Evolutionary conservation across 208 protist species (phyloP).

Genomic region (Trypanosoma cruzi): DNA sequence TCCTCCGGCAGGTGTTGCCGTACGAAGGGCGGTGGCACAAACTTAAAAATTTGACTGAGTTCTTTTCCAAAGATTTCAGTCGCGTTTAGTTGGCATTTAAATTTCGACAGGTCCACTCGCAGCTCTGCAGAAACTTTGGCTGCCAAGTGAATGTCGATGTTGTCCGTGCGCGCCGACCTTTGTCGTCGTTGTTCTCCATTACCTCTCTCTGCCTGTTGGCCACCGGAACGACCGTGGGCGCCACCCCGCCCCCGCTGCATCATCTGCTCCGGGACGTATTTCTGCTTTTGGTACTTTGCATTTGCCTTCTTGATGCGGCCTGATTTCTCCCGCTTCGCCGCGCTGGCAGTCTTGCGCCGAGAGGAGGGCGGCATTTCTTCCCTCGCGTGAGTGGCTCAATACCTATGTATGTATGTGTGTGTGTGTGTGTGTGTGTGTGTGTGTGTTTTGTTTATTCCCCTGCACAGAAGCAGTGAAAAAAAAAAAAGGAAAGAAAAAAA

Average conservation of each 20-base stretch:
- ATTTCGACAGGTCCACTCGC: conserved; percentile 58
- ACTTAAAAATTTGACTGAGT: conserved; percentile 67
- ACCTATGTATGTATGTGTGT: too few relatives aligned
- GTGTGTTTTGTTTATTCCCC: neutral
- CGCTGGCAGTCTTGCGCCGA: neutral
- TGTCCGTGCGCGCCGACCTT: conserved; percentile 50
- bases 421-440: too few relatives aligned
- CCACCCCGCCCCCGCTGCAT: conserved; percentile 13
- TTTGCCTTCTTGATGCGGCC: conserved; percentile 61
- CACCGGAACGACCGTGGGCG: neutral
- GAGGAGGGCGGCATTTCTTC: neutral
- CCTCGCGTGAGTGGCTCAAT: neutral
- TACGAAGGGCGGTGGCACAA: conserved; percentile 79
- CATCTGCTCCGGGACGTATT: conserved; percentile 49
- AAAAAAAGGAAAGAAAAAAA: neutral
- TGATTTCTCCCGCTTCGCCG: conserved; percentile 11
- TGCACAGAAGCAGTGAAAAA: neutral
- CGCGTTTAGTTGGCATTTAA: conserved; percentile 51
- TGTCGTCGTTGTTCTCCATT: conserved; percentile 2
- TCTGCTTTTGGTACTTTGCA: conserved; percentile 55
- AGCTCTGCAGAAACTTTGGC: conserved; percentile 77
- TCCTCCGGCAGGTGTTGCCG: conserved; percentile 75
- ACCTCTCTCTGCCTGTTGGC: too few relatives aligned
- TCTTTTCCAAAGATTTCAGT: conserved; percentile 50
- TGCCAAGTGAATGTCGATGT: conserved; percentile 80